A percentile compares a stretch with the other conserved stretches of the same genome.
These are phyloP conservation scores for Anthracocystis walkeri DNA, from an alignment of 1,284 basidiomycete genomes.

Conservation along the genomic window DNA sequence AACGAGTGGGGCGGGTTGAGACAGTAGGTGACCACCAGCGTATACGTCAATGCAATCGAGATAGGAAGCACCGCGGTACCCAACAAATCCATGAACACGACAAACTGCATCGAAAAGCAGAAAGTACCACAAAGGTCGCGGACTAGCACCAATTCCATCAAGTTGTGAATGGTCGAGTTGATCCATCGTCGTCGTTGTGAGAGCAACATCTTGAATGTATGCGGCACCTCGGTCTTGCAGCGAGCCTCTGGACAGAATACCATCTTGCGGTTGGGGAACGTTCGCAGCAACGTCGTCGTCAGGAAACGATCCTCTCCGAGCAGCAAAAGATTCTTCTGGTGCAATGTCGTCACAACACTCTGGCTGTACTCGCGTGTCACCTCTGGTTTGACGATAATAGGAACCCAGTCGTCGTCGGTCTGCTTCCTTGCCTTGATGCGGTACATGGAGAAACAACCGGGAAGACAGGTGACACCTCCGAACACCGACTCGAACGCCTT, in stretches of 20 bases:
- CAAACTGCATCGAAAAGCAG: slow-evolving; percentile 79
- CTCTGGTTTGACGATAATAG: slow-evolving; percentile 95
- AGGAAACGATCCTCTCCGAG: slow-evolving; percentile 99
- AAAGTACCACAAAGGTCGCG: slow-evolving; percentile 81
- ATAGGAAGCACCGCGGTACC: slow-evolving; percentile 95
- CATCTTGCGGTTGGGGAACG: slow-evolving; percentile 96
- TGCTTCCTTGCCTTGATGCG: slow-evolving; percentile 89
- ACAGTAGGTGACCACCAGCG: slow-evolving; percentile 82
- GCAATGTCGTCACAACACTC: slow-evolving; percentile 88
- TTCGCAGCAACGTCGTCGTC: slow-evolving; percentile 77
- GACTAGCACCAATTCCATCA: slow-evolving; percentile 98
- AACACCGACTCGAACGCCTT: slow-evolving; percentile 99
- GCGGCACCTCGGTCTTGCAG: slow-evolving; percentile 94
- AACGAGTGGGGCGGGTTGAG: slow-evolving; percentile 85
- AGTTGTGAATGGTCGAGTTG: slow-evolving; percentile 98
- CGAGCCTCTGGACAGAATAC: slow-evolving; percentile 97
- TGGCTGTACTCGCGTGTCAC: slow-evolving; percentile 98
- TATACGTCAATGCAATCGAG: slow-evolving; percentile 90
- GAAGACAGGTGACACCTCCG: slow-evolving; percentile 98
- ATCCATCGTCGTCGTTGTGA: slow-evolving; percentile 99
- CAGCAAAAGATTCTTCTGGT: slow-evolving; percentile 96
- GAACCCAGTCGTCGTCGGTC: slow-evolving; percentile 92
- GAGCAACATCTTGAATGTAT: slow-evolving; percentile 90
- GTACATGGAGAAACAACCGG: slow-evolving; percentile 99
- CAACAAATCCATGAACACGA: slow-evolving; percentile 97